Base-by-base conservation (phyloP, 805 yeast genomes). In the Kodamaea nitidulidarum region DNA sequence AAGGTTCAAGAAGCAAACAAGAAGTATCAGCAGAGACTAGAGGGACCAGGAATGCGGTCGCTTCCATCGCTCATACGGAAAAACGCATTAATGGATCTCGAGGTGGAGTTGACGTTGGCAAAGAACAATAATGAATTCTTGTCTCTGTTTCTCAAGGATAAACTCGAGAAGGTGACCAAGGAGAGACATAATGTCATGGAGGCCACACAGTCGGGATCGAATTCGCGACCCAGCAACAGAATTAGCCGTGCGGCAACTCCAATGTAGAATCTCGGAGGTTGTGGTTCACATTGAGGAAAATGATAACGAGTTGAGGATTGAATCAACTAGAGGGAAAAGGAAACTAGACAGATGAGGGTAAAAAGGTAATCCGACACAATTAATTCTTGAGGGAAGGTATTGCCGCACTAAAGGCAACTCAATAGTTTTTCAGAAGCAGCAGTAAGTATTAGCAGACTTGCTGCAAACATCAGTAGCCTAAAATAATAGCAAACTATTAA, bases 221-320 rank as follows among this genome's bases (percentile, higher is more conserved):
- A 51, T 33, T 52, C 60, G 35, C 46, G 72, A 18, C 61, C 63
- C 7, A 59, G 52, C 34, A 63, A 60, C 43, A 51, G 71, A 34
- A 53, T 63, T 4, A 66, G 72, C 46, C 49, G 73, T 28, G 70
- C 65, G 6, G 44, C 68, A 3, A 67, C 73, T 1, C 73, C 73
- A 11, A 49, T 58, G 40, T 49, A 38, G 40, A 10, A n/a, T n/a
- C n/a, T n/a, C n/a, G n/a, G n/a, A n/a, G n/a, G n/a, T n/a, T n/a
- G n/a, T n/a, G n/a, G n/a, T n/a, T n/a, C n/a, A n/a, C n/a, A n/a
- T n/a, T n/a, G n/a, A n/a, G n/a, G n/a, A n/a, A n/a, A n/a, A n/a
- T 10, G 27, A 25, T 9, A 7, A 25, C 27, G n/a, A 20, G 22
- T 20, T 8, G 8, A 20, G 5, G 5, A 6, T 20, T 20, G 22